Base-by-base conservation (phyloP, 495 filamentous ascomycete species). In the Hypomontagnella submonticulosa region DNA sequence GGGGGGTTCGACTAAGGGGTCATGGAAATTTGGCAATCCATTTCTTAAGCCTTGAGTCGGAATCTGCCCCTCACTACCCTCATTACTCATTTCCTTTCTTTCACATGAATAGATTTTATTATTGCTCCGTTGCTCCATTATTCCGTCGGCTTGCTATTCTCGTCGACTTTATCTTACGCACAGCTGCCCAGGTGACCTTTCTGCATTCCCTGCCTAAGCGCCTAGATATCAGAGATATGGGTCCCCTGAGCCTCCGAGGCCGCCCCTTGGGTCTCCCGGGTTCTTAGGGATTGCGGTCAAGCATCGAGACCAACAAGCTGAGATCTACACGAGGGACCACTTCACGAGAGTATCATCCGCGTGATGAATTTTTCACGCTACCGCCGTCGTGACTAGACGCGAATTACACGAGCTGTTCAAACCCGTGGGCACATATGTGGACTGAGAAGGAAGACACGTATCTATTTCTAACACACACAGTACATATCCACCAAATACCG, bases 21-120 rank as follows among this genome's bases (percentile, higher is more conserved):
- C 43, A 50, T 56, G 57, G 51, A 67, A 57, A 61, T 67, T 67
- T 61, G 53, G 37, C 30, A 61, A 56, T 67, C 63, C 57, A 61
- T 57, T 61, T 57, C 49, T 54, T 44, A 37, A 53, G 19, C 41
- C 41, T 38, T 18, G 33, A 33, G n/a, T 8, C 38, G 15, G 51
- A 33, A 43, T 49, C 18, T 32, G 38, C 16, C 34, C 50, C n/a
- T n/a, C n/a, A n/a, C n/a, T n/a, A n/a, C n/a, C 56, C 43, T 61
- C 43, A 56, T 56, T 61, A 57, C 32, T 66, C 42, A 55, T 66
- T 66, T 61, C 20, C 32, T 52, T 34, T 55, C 19, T 38, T 54
- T 61, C 19, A 13, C 64, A 67, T 61, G 64, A 61, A 57, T 52
- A 62, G 8, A 43, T 34, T 27, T 46, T 38, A 38, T 42, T 18